Percentiles rank a stretch among this genome's conserved stretches.
Evolutionary conservation across 495 filamentous ascomycete genomes (phyloP).

Genomic region (Jackrogersella multiformis): DNA sequence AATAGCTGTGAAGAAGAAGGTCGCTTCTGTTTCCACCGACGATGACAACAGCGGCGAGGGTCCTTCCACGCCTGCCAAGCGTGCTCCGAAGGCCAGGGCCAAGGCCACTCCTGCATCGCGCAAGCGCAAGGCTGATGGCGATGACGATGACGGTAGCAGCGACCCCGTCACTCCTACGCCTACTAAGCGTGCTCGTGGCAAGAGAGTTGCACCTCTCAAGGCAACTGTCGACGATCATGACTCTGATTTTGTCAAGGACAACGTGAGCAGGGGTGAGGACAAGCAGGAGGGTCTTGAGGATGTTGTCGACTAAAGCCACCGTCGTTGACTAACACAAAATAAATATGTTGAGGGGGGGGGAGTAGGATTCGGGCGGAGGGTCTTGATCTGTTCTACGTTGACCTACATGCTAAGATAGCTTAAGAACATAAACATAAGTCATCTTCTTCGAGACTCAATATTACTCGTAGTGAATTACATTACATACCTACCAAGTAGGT

Average conservation of each 20-base stretch:
- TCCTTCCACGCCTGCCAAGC: slow-evolving; percentile 19
- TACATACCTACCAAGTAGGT: too few relatives aligned
- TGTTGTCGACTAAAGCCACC: slow-evolving; percentile 2
- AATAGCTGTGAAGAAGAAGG: slow-evolving; percentile 38
- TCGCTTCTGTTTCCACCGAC: background rate
- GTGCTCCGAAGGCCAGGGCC: slow-evolving; percentile 6
- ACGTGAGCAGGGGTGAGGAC: background rate
- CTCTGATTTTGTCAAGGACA: slow-evolving; percentile 10
- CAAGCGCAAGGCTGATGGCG: slow-evolving; percentile 14
- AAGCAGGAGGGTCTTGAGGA: slow-evolving; percentile 1
- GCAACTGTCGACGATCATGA: slow-evolving; percentile 4
- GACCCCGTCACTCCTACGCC: background rate
- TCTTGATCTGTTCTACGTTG: background rate
- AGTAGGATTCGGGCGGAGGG: too few relatives aligned
- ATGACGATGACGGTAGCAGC: slow-evolving; percentile 8
- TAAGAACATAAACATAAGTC: background rate
- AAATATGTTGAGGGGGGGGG: background rate
- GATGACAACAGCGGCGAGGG: slow-evolving; percentile 3
- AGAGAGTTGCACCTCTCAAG: slow-evolving; percentile 19
- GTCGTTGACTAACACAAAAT: background rate
- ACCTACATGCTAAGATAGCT: too few relatives aligned
- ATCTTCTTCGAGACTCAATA: background rate
- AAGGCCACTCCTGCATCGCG: slow-evolving; percentile 11
- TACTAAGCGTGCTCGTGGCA: slow-evolving; percentile 27
- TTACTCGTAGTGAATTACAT: background rate